phyloP scores from a whole-genome alignment of 1,139 yeast species.

The Suhomyces coccinellae region DNA sequence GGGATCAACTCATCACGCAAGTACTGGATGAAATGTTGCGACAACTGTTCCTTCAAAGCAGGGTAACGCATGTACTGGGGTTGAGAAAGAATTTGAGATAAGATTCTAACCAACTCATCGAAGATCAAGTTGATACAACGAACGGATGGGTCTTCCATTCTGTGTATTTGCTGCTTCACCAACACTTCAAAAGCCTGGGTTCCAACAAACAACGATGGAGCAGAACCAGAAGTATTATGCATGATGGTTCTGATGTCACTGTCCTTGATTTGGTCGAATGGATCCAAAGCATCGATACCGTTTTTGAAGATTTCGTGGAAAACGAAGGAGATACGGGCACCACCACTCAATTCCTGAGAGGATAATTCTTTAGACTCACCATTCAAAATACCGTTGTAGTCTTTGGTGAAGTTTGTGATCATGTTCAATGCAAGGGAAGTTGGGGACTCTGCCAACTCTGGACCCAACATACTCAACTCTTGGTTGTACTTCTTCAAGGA shows the following conservation, averaged over 20 bases:
- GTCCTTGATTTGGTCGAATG: slow-evolving; percentile 96
- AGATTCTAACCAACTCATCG: slow-evolving; percentile 89
- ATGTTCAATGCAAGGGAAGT: slow-evolving; percentile 86
- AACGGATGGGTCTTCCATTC: slow-evolving; percentile 92
- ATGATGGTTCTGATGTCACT: slow-evolving; percentile 96
- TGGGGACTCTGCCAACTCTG: slow-evolving; percentile 85
- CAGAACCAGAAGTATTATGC: slow-evolving; percentile 96
- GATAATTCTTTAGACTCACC: slow-evolving; percentile 93
- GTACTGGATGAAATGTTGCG: slow-evolving; percentile 76
- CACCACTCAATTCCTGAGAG: slow-evolving; percentile 86
- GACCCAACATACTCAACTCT: slow-evolving; percentile 76
- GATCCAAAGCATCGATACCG: slow-evolving; percentile 91
- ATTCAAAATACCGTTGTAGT: slow-evolving; percentile 85
- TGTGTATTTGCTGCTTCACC: slow-evolving; percentile 89
- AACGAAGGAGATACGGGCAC: slow-evolving; percentile 97
- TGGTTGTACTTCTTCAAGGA: slow-evolving; percentile 78
- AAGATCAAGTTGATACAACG: slow-evolving; percentile 89
- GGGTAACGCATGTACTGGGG: slow-evolving; percentile 90
- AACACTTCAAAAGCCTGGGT: slow-evolving; percentile 96
- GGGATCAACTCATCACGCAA: slow-evolving; percentile 81
- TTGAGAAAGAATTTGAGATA: slow-evolving; percentile 79
- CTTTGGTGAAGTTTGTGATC: slow-evolving; percentile 91
- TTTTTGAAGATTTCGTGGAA: slow-evolving; percentile 95
- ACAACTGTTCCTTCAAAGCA: slow-evolving; percentile 79
- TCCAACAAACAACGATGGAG: slow-evolving; percentile 97